Conservation (phyloP, 176 grass and related monocot genomes). For the Olyra latifolia region DNA sequence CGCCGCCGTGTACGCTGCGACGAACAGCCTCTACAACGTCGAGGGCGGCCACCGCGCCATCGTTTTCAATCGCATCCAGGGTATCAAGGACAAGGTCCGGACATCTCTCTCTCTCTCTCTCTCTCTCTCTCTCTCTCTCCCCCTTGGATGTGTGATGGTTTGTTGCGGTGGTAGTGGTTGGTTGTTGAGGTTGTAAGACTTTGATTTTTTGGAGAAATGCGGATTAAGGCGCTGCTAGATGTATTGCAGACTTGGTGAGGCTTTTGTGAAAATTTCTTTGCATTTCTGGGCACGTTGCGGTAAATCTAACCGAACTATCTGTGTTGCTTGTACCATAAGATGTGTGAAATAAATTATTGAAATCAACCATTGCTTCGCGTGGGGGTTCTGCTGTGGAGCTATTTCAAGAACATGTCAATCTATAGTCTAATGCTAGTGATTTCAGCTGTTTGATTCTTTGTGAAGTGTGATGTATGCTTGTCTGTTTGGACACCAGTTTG, state of each 20-base stretch:
- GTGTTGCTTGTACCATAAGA: background rate
- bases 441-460: background rate
- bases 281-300: background rate
- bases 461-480: background rate
- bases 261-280: background rate
- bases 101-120: background rate
- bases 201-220: background rate
- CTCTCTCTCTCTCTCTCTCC: background rate
- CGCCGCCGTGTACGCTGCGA: constrained; percentile 59
- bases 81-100: constrained; percentile 71
- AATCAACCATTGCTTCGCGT: background rate
- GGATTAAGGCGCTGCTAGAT: no score
- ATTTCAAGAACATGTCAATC: background rate
- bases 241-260: background rate
- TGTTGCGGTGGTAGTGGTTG: background rate
- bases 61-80: constrained; percentile 85
- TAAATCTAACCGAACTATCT: background rate
- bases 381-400: background rate
- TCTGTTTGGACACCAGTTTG: background rate
- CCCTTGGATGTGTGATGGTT: background rate
- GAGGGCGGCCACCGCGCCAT: constrained; percentile 83
- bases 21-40: constrained; percentile 86
- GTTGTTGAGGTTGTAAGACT: background rate
- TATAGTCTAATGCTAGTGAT: background rate
- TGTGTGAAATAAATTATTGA: background rate